A percentile compares a stretch with the other conserved stretches of the same genome.
phyloP scores from a whole-genome alignment of 106 monocot species.

The Cymbidium sinense region DNA sequence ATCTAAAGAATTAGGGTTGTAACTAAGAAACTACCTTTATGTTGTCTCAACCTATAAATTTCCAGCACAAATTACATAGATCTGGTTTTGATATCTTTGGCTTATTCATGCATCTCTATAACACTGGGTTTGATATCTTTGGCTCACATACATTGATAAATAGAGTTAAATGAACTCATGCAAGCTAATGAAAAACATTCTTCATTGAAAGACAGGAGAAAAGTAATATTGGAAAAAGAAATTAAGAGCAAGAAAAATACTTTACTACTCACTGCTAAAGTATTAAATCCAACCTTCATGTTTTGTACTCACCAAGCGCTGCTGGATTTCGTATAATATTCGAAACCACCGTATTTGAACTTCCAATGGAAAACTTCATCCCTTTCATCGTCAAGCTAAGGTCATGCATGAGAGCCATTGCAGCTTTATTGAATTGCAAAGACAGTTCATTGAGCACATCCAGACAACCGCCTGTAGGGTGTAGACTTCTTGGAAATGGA shows the following conservation, averaged over 20 bases:
- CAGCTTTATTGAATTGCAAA: conserved; percentile 12
- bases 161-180: too few relatives aligned
- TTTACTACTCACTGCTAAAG: too few relatives aligned
- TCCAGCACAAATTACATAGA: too few relatives aligned
- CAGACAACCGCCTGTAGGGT: conserved; percentile 13
- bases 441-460: conserved; percentile 21
- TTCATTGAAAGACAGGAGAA: background rate
- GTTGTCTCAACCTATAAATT: too few relatives aligned
- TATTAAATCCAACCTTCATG: background rate
- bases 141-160: too few relatives aligned
- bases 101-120: too few relatives aligned
- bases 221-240: background rate
- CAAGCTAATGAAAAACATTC: too few relatives aligned
- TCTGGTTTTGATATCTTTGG: too few relatives aligned
- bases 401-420: conserved; percentile 5
- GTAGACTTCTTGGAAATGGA: conserved; percentile 15
- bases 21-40: too few relatives aligned
- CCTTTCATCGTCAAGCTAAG: conserved; percentile 15
- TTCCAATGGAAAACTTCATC: conserved; percentile 32
- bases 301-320: conserved; percentile 1
- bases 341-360: conserved; percentile 10
- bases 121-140: too few relatives aligned
- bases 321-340: background rate
- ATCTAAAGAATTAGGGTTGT: too few relatives aligned
- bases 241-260: too few relatives aligned